These are phyloP conservation scores for Physcomitrium patens DNA, from an alignment of 225 moss, liverwort and hornwort genomes.

Conservation along the genomic window DNA sequence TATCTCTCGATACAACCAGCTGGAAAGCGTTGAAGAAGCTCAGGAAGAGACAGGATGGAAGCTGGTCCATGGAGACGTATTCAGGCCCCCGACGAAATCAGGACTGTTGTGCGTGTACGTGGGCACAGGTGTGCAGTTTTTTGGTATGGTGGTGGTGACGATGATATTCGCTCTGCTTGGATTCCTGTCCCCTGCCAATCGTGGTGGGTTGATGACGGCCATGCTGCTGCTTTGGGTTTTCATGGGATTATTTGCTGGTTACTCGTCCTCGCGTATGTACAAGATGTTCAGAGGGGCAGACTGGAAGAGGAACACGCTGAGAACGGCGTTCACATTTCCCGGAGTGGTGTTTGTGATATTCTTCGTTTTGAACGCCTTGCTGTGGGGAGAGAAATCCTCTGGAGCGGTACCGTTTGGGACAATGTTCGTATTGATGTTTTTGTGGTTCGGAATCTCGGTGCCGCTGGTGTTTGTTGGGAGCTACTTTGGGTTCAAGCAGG, in stretches of 20 bases:
- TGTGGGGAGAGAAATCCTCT: constrained; percentile 97
- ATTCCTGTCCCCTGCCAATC: constrained; percentile 92
- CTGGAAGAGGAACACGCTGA: constrained; percentile 91
- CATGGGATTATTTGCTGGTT: constrained; percentile 95
- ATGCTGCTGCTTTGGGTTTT: constrained; percentile 97
- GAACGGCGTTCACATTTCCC: constrained; percentile 89
- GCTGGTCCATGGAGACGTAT: constrained; percentile 93
- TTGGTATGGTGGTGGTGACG: constrained; percentile 93
- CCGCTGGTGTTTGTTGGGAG: constrained; percentile 93
- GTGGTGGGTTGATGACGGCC: constrained; percentile 94
- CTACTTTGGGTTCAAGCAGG: constrained; percentile 92
- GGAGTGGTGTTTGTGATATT: constrained; percentile 81
- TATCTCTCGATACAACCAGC: constrained; percentile 92
- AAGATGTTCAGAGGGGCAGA: constrained; percentile 94
- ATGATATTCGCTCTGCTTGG: constrained; percentile 93
- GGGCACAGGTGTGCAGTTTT: constrained; percentile 95
- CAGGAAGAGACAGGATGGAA: constrained; percentile 99
- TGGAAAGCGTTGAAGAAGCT: constrained; percentile 92
- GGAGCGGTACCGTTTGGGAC: constrained; percentile 96
- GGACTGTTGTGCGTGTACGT: constrained; percentile 91
- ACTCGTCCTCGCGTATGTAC: constrained; percentile 88
- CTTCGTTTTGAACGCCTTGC: constrained; percentile 81
- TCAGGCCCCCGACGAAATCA: constrained; percentile 75
- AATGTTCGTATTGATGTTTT: constrained; percentile 88
- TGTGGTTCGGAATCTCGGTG: constrained; percentile 96